Base-by-base conservation (phyloP, 495 filamentous ascomycete genomes). In the Neurospora pannonica region DNA sequence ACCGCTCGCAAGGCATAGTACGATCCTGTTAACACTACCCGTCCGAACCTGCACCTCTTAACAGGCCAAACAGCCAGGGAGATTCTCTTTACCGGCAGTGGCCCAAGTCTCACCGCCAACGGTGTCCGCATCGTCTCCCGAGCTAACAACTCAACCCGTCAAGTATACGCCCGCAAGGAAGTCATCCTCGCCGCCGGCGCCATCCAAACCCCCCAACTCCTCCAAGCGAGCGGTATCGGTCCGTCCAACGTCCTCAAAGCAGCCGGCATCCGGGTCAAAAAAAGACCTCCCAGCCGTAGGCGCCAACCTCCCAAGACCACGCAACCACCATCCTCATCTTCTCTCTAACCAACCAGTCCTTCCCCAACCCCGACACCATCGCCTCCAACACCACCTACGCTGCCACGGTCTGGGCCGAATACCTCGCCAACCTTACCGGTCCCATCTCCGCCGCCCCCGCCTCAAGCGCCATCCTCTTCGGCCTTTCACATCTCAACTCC, bases 101-200 rank as follows among this genome's bases (percentile, higher is more conserved):
- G 75, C 31, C 28, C 60, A 8, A 19, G 15, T 17, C 43, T 79
- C 37, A 71, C 38, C 4, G 76, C 77, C 19, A 75, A 74, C 2
- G 77, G 79, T 13, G 71, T 81, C 19, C 72, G 71, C 3, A 73
- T 79, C 43, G 71, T 76, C 8, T 79, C 76, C 0, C 54, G 75
- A 1, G 28, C 70, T 0, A 74, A 79, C 73, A 72, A 73, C n/a
- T 70, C 17, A 6, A 48, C 42, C 7, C 74, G 76, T 1, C 72
- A 28, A 15, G 75, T 79, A 1, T 78, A 76, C 69, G 77, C 81
- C 3, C 75, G 60, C 24, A 79, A 76, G 19, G 81, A 90, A 76
- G 85, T 89, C 36, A 86, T 89, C 73, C 74, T 89, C 38, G 84
- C 86, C 6, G 87, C 87, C 2, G 88, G 88, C 21, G 81, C 84